Evolutionary conservation across 768 basidiomycete genomes (phyloP), one percentile per base, ranked within the genome.

Genomic region (Macrolepiota dolichaula): DNA sequence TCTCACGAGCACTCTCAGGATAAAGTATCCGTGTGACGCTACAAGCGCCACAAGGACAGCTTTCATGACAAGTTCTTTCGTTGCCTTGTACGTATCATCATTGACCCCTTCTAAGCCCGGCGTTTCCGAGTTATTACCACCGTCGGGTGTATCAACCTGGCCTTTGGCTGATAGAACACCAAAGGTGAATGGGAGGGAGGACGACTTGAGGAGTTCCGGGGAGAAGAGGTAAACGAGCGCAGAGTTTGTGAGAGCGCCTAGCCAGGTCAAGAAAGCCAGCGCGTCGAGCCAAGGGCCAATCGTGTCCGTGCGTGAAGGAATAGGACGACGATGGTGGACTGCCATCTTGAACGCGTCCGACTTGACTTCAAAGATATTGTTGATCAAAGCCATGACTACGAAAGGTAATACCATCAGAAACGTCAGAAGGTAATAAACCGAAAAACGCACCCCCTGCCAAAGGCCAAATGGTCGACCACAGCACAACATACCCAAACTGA

Each of bases 331-430:
- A 55, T 85, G 81, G 68, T 96, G 94, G 4, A 86, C 85, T 3
- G 88, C 86, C 71, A 99, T 91, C 79, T 98, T 98, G 81, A 96
- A 90, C 4, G 97, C 97, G 69, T 99, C 96, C 2, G 89, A 92
- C 17, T 95, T 88, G 4, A 94, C 76, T 76, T 99, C 96, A 62
- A 98, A 74, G 72, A 92, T 83, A 72, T 99, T 98, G 79, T 98
- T 99, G 51, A 97, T 67, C 22, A 96, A 80, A 0, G 94, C 89
- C 83, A 94, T 92, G 9, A 88, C 84, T 79, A 66, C 12, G 61
- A 29, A 13, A 24, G 12, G 12, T 13, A 55, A 51, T 25, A 56
- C 29, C 15, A 13, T 36, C 59, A 52, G 24, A 38, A 63, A 44
- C 36, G 37, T 57, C 38, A 22, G 53, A 47, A 17, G 40, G 25